A percentile compares a stretch with the other conserved stretches of the same genome.
phyloP scores from a whole-genome alignment of 352 stramenopile genomes.

The Globisporangium mamillatum region DNA sequence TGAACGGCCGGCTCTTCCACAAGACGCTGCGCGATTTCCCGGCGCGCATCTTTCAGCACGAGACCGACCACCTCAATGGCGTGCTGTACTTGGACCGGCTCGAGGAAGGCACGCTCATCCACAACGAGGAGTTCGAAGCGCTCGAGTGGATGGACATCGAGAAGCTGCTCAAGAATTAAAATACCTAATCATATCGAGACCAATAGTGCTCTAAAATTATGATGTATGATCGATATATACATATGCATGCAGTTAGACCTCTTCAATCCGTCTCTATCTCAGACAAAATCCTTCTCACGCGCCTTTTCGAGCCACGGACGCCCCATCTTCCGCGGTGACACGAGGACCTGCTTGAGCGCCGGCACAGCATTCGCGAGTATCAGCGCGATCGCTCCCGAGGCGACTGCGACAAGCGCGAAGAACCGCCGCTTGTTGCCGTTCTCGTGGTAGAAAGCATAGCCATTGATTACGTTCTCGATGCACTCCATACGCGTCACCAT shows the following conservation, averaged over 20 bases:
- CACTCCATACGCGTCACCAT: constrained; percentile 74
- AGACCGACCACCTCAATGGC: constrained; percentile 77
- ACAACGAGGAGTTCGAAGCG: constrained; percentile 78
- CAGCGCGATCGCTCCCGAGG: constrained; percentile 31
- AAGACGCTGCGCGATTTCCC: constrained; percentile 70
- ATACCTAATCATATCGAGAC: neutral
- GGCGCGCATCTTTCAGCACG: constrained; percentile 84
- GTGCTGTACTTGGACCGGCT: constrained; percentile 77
- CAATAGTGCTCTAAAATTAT: neutral
- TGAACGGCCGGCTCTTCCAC: constrained; percentile 43
- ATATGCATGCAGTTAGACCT: constrained; percentile 2
- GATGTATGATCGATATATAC: constrained; percentile 13
- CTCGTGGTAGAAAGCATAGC: constrained; percentile 61
- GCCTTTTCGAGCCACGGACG: constrained; percentile 23
- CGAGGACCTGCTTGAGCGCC: constrained; percentile 25
- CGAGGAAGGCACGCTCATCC: constrained; percentile 65
- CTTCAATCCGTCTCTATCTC: neutral
- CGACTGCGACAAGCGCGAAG: constrained; percentile 23
- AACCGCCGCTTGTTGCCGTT: constrained; percentile 31
- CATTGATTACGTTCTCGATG: constrained; percentile 76
- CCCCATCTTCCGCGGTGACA: constrained; percentile 19
- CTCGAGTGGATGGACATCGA: constrained; percentile 61
- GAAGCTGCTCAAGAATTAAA: constrained; percentile 48
- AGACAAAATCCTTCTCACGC: constrained; percentile 21
- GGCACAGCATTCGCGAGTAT: constrained; percentile 23